Base-by-base conservation (phyloP, 2,329 filamentous ascomycete species). In the Aspergillus carbonarius region DNA sequence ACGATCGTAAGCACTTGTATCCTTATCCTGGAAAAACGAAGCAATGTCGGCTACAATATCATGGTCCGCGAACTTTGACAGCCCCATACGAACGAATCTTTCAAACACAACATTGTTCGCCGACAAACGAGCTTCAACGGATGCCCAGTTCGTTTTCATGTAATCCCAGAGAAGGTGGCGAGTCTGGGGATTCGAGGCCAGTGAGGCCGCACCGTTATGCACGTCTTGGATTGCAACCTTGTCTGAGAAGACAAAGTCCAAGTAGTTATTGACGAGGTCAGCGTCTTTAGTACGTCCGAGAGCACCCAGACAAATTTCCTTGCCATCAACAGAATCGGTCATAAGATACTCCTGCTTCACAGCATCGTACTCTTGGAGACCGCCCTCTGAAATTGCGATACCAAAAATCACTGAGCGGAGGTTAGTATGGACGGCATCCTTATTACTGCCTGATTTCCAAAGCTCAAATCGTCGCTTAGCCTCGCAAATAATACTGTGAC, bases 71-170 rank as follows among this genome's bases (percentile, higher is more conserved):
- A 96, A 98, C 71, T 90, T 90, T 69, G 85, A 86, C 66, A 99
- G 79, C 46, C 87, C 87, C 66, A 90, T 81, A 66, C 90, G 88
- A 67, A 99, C 79, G 77, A 96, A 96, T 49, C 93, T 88, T 77
- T 99, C 93, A 15, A 97, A 81, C 3, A 97, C 86, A 30, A 97
- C 89, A 63, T 92, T 90, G 78, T 97, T 97, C 42, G 82, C 82
- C 72, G 85, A 87, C 55, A 98, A 82, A 74, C 89, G 89, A 60
- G 85, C 79, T 54, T 88, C 83, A 46, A 96, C 84, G 35, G 83
- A 81, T 30, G 85, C 82, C 90, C 93, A 99, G 78, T 96, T 88
- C 44, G 84, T 81, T 77, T 93, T 91, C 70, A 97, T 84, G 76
- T 90, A 96, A 54, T 88, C 80, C 95, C 95, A 99, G 58, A 96